Percentiles rank a stretch among this genome's conserved stretches.
These are phyloP conservation scores for Millerozyma acaciae DNA, from an alignment of 805 yeast genomes.

Conservation along the genomic window DNA sequence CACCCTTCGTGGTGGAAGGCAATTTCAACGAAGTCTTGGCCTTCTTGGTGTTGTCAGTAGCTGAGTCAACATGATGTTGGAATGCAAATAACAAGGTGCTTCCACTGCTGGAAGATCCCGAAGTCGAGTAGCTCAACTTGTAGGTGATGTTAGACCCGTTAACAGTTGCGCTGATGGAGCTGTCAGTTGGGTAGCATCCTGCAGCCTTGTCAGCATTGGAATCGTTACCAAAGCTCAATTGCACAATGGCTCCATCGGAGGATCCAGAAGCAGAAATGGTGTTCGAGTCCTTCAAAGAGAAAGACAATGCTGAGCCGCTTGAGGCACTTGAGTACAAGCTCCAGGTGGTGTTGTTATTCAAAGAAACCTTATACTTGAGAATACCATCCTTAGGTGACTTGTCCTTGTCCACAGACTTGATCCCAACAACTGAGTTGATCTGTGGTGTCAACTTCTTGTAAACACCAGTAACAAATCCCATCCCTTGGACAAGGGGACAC, in stretches of 20 bases:
- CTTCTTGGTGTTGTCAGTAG: constrained; percentile 27
- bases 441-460: constrained; percentile 26
- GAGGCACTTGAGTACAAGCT: constrained; percentile 13
- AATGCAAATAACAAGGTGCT: constrained; percentile 54
- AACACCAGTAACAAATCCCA: constrained; percentile 69
- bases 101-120: constrained; percentile 46
- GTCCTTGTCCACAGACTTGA: constrained; percentile 4
- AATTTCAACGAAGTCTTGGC: constrained; percentile 32
- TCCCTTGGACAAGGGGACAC: constrained; percentile 64
- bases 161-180: constrained; percentile 34
- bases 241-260: constrained; percentile 17
- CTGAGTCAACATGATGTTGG: constrained; percentile 59
- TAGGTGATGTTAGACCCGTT: constrained; percentile 29
- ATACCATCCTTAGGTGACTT: constrained; percentile 11
- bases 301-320: constrained; percentile 27
- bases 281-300: constrained; percentile 17
- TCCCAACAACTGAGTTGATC: constrained; percentile 6
- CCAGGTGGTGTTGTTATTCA: constrained; percentile 14
- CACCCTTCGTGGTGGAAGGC: constrained; percentile 50
- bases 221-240: constrained; percentile 24
- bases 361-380: constrained; percentile 11
- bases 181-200: constrained; percentile 55
- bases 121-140: constrained; percentile 37
- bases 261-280: constrained; percentile 15
- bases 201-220: constrained; percentile 54